These are phyloP conservation scores for Zopfochytrium polystomum DNA, from an alignment of 371 early-diverging fungal species.

Conservation along the genomic window DNA sequence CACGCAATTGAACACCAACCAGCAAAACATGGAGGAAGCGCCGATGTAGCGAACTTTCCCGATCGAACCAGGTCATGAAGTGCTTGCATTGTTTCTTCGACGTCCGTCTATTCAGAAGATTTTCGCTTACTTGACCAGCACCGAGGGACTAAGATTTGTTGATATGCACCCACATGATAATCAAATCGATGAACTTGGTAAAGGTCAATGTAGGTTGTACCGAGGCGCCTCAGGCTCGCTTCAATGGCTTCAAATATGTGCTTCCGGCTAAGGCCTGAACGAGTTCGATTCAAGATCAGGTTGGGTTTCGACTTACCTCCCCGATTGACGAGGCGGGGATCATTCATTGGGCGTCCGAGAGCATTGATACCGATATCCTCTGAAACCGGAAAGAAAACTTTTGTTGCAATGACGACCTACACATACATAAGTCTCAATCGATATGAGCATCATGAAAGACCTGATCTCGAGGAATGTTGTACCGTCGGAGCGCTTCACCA, in stretches of 20 bases:
- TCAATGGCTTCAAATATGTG: conserved; percentile 53
- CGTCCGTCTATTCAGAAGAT: conserved; percentile 8
- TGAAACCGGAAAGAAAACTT: conserved; percentile 38
- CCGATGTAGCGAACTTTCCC: conserved; percentile 49
- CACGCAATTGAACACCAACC: conserved; percentile 1
- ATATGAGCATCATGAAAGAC: background rate
- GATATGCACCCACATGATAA: conserved; percentile 13
- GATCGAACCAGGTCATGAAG: conserved; percentile 50
- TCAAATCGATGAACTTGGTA: conserved; percentile 38
- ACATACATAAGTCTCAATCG: background rate
- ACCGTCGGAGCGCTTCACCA: conserved; percentile 41
- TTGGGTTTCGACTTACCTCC: background rate
- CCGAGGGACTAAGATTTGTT: background rate
- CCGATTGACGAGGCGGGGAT: conserved; percentile 39
- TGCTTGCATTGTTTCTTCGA: conserved; percentile 56
- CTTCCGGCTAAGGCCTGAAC: conserved; percentile 48
- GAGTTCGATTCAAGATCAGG: conserved; percentile 21
- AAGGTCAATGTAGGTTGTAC: conserved; percentile 37
- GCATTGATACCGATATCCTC: conserved; percentile 67
- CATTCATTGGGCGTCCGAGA: conserved; percentile 45
- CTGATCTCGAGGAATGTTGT: conserved; percentile 41
- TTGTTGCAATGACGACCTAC: conserved; percentile 43
- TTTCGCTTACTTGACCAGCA: background rate
- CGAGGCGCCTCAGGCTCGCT: conserved; percentile 47
- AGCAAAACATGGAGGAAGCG: conserved; percentile 17